Conservation (phyloP, 805 yeast species). For the Blastobotrys mokoenaii region DNA sequence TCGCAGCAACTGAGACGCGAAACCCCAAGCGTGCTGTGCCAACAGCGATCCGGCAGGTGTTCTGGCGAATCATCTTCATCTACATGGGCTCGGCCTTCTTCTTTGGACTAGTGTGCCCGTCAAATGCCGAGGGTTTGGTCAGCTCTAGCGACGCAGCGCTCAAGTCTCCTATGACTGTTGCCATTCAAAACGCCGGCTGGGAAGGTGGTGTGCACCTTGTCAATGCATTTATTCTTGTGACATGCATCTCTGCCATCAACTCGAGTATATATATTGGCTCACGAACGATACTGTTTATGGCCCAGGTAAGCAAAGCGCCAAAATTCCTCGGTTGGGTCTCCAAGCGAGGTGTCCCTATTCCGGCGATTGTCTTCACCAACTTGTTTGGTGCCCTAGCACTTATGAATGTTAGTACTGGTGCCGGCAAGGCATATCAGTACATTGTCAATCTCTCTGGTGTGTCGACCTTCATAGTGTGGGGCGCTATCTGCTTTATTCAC, state of each 20-base stretch:
- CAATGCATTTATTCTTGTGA: slow-evolving; percentile 53
- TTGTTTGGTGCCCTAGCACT: slow-evolving; percentile 47
- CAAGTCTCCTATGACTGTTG: slow-evolving; percentile 44
- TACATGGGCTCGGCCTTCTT: slow-evolving; percentile 51
- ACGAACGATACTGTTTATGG: slow-evolving; percentile 56
- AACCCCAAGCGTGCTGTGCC: slow-evolving; percentile 58
- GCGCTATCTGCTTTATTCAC: slow-evolving; percentile 47
- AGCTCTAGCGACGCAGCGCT: slow-evolving; percentile 33
- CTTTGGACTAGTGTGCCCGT: slow-evolving; percentile 57
- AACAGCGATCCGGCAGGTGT: slow-evolving; percentile 48
- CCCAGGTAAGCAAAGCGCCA: slow-evolving; percentile 55
- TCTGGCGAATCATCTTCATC: slow-evolving; percentile 45
- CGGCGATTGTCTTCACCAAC: slow-evolving; percentile 48
- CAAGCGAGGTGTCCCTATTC: slow-evolving; percentile 55
- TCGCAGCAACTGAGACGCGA: slow-evolving; percentile 57
- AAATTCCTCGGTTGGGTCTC: slow-evolving; percentile 42
- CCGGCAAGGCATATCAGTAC: slow-evolving; percentile 50
- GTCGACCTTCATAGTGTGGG: slow-evolving; percentile 63
- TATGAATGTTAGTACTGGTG: slow-evolving; percentile 50
- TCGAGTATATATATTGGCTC: slow-evolving; percentile 63
- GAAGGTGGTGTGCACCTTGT: slow-evolving; percentile 42
- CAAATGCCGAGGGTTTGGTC: slow-evolving; percentile 38
- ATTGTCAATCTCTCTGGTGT: slow-evolving; percentile 59
- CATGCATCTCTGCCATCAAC: slow-evolving; percentile 63
- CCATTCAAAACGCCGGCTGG: slow-evolving; percentile 46